Base-by-base conservation (phyloP, 345 rosid species). In the Boechera stricta region DNA sequence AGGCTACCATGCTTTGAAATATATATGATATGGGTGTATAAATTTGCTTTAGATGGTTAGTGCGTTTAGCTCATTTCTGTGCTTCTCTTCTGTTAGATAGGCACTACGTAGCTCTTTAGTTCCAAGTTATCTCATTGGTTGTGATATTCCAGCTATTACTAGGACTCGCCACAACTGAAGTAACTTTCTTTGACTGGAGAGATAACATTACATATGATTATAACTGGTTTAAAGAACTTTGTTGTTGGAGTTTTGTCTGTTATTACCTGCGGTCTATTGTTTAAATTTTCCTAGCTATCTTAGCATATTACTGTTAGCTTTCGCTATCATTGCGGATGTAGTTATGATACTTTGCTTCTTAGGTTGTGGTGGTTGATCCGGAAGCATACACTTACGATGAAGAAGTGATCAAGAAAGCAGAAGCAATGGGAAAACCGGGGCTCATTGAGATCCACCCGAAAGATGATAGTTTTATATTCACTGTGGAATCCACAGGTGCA, bases 381-480 rank as follows among this genome's bases (percentile, higher is more conserved):
- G 98, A 96, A 81, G 94, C 96, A 26, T 96, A 93, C 85, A 85
- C 96, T 31, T 90, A 95, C 53, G 99, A 93, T 26, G 94, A 95
- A 38, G 99, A 93, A 83, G 96, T 92, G 76, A 70, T 92, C 18
- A 95, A 91, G 86, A 91, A 92, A 76, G 91, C 90, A 33, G 97
- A 88, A 79, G 86, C 96, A 9, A 92, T 91, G 97, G 99, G 97
- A 55, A 92, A 95, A 84, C 78, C 90, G 0, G 99, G 98, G 47
- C 91, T 95, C 15, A 86, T 95, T 49, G 94, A 91, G 83, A 95
- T 95, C 59, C 83, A 82, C 67, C 86, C 90, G 2, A 95, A 90
- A 84, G 92, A 93, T 68, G 98, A 95, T 82, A 86, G 89, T 62
- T 95, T 91, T 51, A 79, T 95, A 24, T 93, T 95, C 83, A 93